phyloP scores from a whole-genome alignment of 2,329 filamentous ascomycete genomes.

The Shiraia sp. region DNA sequence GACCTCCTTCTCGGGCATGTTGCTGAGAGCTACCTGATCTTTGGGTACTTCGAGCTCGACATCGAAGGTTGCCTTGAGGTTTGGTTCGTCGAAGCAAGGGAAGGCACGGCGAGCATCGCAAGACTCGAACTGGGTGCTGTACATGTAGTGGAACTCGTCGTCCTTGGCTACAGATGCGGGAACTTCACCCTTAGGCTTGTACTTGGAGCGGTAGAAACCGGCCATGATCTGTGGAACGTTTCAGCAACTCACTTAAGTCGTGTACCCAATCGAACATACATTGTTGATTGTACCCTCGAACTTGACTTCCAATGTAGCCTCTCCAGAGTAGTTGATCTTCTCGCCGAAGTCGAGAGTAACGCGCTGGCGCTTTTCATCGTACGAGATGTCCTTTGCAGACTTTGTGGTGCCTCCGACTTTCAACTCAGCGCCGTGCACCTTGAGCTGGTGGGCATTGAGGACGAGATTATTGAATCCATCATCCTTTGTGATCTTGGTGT shows the following conservation, averaged over 20 bases:
- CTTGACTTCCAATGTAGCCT: constrained; percentile 68
- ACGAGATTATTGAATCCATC: constrained; percentile 70
- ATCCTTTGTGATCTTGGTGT: constrained; percentile 70
- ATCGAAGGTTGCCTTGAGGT: constrained; percentile 94
- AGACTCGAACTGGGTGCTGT: constrained; percentile 97
- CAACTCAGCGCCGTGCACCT: constrained; percentile 70
- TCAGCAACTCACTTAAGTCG: not conserved
- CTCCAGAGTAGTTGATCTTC: constrained; percentile 68
- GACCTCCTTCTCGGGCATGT: constrained; percentile 85
- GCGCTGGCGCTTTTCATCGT: constrained; percentile 83
- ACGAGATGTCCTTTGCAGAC: constrained; percentile 69
- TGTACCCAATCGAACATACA: constrained; percentile 43
- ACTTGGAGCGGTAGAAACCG: constrained; percentile 92
- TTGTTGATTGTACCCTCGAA: constrained; percentile 87
- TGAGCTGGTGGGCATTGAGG: constrained; percentile 84
- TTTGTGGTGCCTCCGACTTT: constrained; percentile 60
- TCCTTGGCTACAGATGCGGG: constrained; percentile 78
- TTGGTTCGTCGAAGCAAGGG: constrained; percentile 97
- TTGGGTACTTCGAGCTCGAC: constrained; percentile 89
- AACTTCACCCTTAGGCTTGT: constrained; percentile 76
- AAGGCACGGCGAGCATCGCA: constrained; percentile 94
- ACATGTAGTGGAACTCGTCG: constrained; percentile 66
- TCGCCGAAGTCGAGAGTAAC: constrained; percentile 76
- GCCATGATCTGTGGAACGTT: constrained; percentile 63
- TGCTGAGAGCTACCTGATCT: constrained; percentile 86